These are phyloP conservation scores for Sclerotinia trifoliorum DNA, from an alignment of 2,329 filamentous ascomycete genomes.

Conservation along the genomic window DNA sequence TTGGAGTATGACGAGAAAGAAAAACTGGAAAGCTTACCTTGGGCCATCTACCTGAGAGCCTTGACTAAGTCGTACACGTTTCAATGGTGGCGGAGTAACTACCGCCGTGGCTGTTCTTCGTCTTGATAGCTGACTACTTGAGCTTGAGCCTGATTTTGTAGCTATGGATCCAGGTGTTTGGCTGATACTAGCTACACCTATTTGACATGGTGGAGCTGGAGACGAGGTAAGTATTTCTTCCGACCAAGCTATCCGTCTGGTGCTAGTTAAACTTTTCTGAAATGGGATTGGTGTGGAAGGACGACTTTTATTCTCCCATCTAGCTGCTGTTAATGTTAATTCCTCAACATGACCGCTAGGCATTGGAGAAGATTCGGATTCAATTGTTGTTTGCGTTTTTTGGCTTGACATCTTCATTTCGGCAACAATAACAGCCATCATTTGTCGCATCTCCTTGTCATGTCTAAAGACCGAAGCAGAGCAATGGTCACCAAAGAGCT, in stretches of 20 bases:
- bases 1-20: not conserved
- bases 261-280: not conserved
- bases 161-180: not conserved
- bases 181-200: not conserved
- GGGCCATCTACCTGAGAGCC: not conserved
- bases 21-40: not conserved
- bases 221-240: not conserved
- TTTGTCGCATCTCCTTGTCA: slow-evolving; percentile 57
- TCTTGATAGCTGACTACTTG: slow-evolving; percentile 26
- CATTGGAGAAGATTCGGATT: not conserved
- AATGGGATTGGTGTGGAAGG: not conserved
- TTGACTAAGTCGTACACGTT: slow-evolving; percentile 27
- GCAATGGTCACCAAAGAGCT: slow-evolving; percentile 71
- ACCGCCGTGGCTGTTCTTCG: slow-evolving; percentile 29
- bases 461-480: slow-evolving; percentile 60
- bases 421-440: not conserved
- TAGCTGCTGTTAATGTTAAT: not conserved
- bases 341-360: not conserved
- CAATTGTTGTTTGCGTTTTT: slow-evolving; percentile 8
- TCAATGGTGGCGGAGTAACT: slow-evolving; percentile 23
- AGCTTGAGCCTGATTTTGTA: slow-evolving; percentile 21
- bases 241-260: not conserved
- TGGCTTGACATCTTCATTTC: not conserved
- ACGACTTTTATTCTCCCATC: not conserved
- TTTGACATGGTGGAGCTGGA: not conserved